Evolutionary conservation across 768 basidiomycete genomes (phyloP).

Genomic region (Collybiopsis luxurians): DNA sequence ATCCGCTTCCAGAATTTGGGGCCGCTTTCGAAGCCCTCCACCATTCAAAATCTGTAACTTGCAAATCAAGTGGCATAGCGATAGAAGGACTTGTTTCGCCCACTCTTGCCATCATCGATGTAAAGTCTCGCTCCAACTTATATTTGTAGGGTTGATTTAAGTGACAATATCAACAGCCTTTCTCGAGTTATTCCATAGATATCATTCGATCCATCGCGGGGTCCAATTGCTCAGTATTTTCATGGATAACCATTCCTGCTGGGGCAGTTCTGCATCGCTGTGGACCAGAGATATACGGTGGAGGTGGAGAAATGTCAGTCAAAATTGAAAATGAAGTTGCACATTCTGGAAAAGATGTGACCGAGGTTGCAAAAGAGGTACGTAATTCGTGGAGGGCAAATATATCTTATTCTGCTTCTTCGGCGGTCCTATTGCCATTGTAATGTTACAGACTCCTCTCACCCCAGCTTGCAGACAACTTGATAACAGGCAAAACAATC

Average conservation of each 20-base stretch:
- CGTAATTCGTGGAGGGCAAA: not conserved
- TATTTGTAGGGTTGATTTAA: not conserved
- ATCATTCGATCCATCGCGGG: not conserved
- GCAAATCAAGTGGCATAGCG: not conserved
- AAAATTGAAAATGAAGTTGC: not conserved
- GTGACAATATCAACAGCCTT: not conserved
- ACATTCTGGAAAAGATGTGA: not conserved
- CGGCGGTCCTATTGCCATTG: no score
- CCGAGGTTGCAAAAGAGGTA: not conserved
- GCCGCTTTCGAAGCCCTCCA: not conserved
- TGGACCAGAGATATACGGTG: not conserved
- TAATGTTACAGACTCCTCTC: no score
- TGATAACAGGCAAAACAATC: not conserved
- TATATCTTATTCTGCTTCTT: no score
- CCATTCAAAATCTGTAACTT: not conserved
- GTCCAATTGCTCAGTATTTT: not conserved
- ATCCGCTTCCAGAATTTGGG: not conserved
- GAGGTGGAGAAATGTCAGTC: not conserved
- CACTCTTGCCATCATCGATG: not conserved
- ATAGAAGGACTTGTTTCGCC: not conserved
- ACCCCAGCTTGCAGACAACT: not conserved
- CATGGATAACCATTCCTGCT: not conserved
- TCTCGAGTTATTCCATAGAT: not conserved
- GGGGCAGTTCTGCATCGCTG: not conserved
- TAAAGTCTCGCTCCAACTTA: not conserved